Conservation (phyloP, 116 monocot species). For the Posidonia oceanica region DNA sequence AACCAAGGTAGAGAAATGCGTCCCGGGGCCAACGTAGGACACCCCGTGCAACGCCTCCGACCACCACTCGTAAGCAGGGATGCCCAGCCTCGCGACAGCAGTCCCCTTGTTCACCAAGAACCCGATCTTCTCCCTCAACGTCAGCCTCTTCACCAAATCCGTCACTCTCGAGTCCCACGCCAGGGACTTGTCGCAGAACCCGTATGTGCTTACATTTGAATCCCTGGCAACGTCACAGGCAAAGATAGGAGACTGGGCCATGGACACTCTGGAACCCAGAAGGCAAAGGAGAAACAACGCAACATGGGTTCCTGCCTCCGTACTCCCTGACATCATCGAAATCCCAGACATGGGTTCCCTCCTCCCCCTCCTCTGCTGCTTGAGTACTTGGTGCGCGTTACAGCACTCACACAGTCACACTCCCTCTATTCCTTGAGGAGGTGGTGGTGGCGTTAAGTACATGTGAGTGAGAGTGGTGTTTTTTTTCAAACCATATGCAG, state of each 20-base stretch:
- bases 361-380: no score
- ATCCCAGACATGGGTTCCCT: no score
- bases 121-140: conserved; percentile 65
- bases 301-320: no score
- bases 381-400: no score
- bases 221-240: conserved; percentile 53
- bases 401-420: no score
- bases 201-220: conserved; percentile 15
- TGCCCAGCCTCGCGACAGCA: conserved; percentile 56
- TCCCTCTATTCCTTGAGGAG: no score
- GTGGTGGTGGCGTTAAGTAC: no score
- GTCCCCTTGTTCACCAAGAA: conserved; percentile 61
- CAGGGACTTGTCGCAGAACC: conserved; percentile 55
- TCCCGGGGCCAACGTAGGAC: conserved; percentile 85
- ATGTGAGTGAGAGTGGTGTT: no score
- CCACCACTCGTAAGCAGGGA: conserved; percentile 96
- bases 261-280: neutral
- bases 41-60: conserved; percentile 99
- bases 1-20: conserved; percentile 51
- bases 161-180: conserved; percentile 22
- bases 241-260: conserved; percentile 44
- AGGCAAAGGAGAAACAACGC: neutral
- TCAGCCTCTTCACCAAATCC: conserved; percentile 66
- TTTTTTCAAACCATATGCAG: no score
- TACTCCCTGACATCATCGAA: no score